Base-by-base conservation (phyloP, 768 basidiomycete species). In the Sutorius australiensis region DNA sequence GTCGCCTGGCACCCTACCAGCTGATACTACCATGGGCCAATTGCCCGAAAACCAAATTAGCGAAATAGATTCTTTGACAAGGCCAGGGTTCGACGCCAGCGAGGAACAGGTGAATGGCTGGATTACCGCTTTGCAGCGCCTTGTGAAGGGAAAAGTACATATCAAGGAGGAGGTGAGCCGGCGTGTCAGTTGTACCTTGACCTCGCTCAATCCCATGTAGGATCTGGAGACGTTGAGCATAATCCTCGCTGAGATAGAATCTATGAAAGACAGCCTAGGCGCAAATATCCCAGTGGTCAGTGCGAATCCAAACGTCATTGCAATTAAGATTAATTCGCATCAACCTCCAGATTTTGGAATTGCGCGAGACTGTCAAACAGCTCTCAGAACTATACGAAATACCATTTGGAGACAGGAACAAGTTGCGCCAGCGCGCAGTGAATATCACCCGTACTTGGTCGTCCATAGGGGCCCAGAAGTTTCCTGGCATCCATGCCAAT, bases 211-310 rank as follows among this genome's bases (percentile, higher is more conserved):
- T 24, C 14, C 4, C n/a, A 24, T 41, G 8, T 36, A 71, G 68
- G 63, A 54, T 17, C 53, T 69, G 13, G 62, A 69, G 27, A 42
- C 46, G 11, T 32, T 71, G 49, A 69, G 69, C 44, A 50, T 66
- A 48, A 40, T 59, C 28, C 59, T 69, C 21, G 67, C 67, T 4
- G 63, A 71, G 47, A 64, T 69, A 43, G 69, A 71, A 31, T 69
- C 68, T 9, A 37, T 55, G 11, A 65, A 57, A 36, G 55, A 46
- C 5, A 30, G 21, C 16, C 44, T 63, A 12, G 52, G 60, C 32
- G 43, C 30, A 7, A 48, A 19, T 24, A 10, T 30, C 36, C 19
- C 48, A 16, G 16, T 33, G 56, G 68, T 71, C 14, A 44, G 67
- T 61, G 34, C 11, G 13, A n/a, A 27, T 40, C 14, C 17, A 16